Base-by-base conservation (phyloP, 2,329 filamentous ascomycete species). In the Fusarium tupiense region DNA sequence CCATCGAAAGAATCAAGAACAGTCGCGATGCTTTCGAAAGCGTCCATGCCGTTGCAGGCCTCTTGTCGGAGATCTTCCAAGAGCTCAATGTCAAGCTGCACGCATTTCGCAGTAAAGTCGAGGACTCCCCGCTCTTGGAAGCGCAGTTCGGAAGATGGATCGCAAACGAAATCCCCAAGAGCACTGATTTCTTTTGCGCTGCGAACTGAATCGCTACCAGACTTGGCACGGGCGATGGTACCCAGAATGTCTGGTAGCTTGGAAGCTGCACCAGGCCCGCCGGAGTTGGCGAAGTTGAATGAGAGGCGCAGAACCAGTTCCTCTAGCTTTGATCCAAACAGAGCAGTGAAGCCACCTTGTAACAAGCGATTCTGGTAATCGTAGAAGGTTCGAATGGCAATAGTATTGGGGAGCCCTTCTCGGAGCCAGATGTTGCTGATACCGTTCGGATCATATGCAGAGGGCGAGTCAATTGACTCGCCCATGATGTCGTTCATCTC, bases 21-120 rank as follows among this genome's bases (percentile, higher is more conserved):
- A 0, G 71, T 61, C 72, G 84, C 84, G 35, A 89, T 81, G 29
- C 81, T 83, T 50, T 85, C 86, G 33, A 88, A 88, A 2, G 87
- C 87, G 67, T 89, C 87, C 86, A 89, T 89, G 14, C 88, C 88
- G 29, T 82, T 81, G 59, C 87, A 88, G 0, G 85, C 86, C 70
- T 89, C 87, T 54, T 86, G 84, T 12, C 88, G 84, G 4, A 89
- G 84, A 61, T 87, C 85, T 68, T 89, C 87, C 7, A 89, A 82
- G 4, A 89, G 84, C 61, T 85, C 84, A 59, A 89, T 87, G 52
- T 89, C 87, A 7, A 88, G 82, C 68, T 86, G 81, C 0, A 88
- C 86, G 6, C 84, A 86, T 62, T 82, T 84, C 22, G 83, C 81
- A 1, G 87, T 86, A 64, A 89, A 89, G 54, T 82, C 80, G 52